phyloP scores from a whole-genome alignment of 2,329 filamentous ascomycete genomes.

The Dothideomycetes sp. region DNA sequence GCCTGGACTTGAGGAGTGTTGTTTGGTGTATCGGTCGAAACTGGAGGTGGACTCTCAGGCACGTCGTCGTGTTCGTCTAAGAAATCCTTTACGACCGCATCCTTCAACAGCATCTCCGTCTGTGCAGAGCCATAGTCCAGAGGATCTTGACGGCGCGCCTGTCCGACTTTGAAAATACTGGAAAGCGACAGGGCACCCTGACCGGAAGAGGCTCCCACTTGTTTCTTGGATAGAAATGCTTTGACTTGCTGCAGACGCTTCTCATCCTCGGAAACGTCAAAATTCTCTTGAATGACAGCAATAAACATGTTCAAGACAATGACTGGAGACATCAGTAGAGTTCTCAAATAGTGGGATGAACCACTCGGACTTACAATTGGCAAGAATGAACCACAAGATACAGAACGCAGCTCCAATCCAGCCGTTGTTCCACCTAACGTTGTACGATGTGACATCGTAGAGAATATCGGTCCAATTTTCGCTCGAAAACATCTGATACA shows the following conservation, averaged over 20 bases:
- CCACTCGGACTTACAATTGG: constrained; percentile 48
- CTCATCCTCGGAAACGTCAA: constrained; percentile 96
- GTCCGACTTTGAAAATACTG: constrained; percentile 52
- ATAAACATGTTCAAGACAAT: constrained; percentile 99
- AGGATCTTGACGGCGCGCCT: constrained; percentile 64
- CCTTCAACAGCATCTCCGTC: constrained; percentile 93
- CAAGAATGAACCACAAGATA: constrained; percentile 89
- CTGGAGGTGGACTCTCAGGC: constrained; percentile 2
- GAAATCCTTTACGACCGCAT: constrained; percentile 90
- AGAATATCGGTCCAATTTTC: constrained; percentile 91
- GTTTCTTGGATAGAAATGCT: constrained; percentile 84
- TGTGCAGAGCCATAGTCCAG: constrained; percentile 86
- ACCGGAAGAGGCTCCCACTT: constrained; percentile 55
- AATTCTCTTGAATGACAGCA: constrained; percentile 99
- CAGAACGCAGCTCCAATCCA: constrained; percentile 91
- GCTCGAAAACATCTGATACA: constrained; percentile 94
- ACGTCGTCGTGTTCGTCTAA: constrained; percentile 60
- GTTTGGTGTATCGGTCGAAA: neutral
- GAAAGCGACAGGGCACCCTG: constrained; percentile 64
- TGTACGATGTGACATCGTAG: constrained; percentile 68
- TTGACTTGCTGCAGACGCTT: constrained; percentile 95
- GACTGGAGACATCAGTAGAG: constrained; percentile 32
- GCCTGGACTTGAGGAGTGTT: constrained; percentile 2
- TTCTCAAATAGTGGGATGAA: neutral
- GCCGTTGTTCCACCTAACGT: constrained; percentile 57